Evolutionary conservation across 2,329 filamentous ascomycete species (phyloP).

Genomic region (Xylogone sp.): DNA sequence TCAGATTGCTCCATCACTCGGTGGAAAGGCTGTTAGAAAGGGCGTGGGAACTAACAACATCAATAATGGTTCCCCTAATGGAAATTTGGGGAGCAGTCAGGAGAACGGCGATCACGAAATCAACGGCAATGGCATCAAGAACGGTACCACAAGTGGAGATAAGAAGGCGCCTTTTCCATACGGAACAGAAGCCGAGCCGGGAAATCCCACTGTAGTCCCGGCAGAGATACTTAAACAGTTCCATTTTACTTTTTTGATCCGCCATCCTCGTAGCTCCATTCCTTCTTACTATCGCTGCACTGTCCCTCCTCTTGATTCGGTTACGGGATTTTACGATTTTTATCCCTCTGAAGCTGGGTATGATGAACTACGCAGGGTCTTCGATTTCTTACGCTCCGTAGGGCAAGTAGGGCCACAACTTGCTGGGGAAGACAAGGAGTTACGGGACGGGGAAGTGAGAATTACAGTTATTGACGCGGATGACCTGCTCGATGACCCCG

Average conservation of each 20-base stretch:
- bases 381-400: constrained; percentile 74
- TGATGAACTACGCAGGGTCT: constrained; percentile 77
- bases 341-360: constrained; percentile 88
- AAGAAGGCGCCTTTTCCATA: constrained; percentile 52
- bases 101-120: constrained; percentile 23
- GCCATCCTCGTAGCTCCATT: constrained; percentile 86
- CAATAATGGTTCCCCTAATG: constrained; percentile 15
- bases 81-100: constrained; percentile 5
- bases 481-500: constrained; percentile 83
- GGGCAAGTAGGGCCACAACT: constrained; percentile 68
- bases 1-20: constrained; percentile 73
- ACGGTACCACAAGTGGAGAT: constrained; percentile 21
- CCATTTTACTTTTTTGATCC: constrained; percentile 95
- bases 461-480: constrained; percentile 92
- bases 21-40: constrained; percentile 23
- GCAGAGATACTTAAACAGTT: constrained; percentile 70
- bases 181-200: constrained; percentile 53
- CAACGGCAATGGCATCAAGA: constrained; percentile 28
- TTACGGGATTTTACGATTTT: constrained; percentile 85
- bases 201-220: constrained; percentile 85
- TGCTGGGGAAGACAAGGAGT: constrained; percentile 37
- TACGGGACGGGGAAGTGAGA: constrained; percentile 41
- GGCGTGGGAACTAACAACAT: constrained; percentile 25
- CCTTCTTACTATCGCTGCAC: constrained; percentile 95
- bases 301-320: constrained; percentile 74